Percentiles rank a stretch among this genome's conserved stretches.
Conservation (phyloP, 495 filamentous ascomycete genomes). For the Penicillium bialowiezense region DNA sequence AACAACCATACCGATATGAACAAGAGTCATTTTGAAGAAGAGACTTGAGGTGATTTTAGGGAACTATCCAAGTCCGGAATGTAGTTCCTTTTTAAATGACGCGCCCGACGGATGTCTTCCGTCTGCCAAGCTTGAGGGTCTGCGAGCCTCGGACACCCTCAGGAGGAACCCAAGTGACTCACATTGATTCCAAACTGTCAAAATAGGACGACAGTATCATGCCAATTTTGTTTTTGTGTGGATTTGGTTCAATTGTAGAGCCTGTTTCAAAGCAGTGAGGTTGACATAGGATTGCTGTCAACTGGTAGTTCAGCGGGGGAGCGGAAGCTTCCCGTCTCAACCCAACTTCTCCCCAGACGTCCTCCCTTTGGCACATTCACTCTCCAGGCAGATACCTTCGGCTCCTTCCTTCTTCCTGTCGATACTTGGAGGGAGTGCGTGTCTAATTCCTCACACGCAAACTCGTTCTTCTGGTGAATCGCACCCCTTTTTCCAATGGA, state of each 20-base stretch:
- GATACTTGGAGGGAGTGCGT: too few relatives aligned
- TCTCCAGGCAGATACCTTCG: too few relatives aligned
- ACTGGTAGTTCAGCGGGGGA: background rate
- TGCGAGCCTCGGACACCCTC: too few relatives aligned
- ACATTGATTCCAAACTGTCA: too few relatives aligned
- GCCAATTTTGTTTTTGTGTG: too few relatives aligned
- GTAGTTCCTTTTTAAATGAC: background rate
- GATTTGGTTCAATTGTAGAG: too few relatives aligned
- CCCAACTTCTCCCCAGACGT: background rate
- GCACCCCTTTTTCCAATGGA: constrained; percentile 18
- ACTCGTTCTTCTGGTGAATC: background rate
- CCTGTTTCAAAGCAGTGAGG: too few relatives aligned
- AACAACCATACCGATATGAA: constrained; percentile 30
- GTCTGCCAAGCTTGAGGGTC: background rate
- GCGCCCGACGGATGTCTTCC: constrained; percentile 6
- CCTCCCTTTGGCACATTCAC: too few relatives aligned
- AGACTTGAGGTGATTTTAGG: background rate
- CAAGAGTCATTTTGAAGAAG: constrained; percentile 26
- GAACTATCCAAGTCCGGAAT: background rate
- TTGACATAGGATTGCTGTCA: background rate
- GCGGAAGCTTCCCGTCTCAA: constrained; percentile 7
- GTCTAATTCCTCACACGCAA: too few relatives aligned
- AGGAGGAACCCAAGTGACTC: too few relatives aligned
- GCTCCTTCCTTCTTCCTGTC: too few relatives aligned
- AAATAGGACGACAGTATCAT: too few relatives aligned